Evolutionary conservation across 2,329 filamentous ascomycete genomes (phyloP), one percentile per base, ranked within the genome.

Genomic region (Nothomitra cinnamomea): DNA sequence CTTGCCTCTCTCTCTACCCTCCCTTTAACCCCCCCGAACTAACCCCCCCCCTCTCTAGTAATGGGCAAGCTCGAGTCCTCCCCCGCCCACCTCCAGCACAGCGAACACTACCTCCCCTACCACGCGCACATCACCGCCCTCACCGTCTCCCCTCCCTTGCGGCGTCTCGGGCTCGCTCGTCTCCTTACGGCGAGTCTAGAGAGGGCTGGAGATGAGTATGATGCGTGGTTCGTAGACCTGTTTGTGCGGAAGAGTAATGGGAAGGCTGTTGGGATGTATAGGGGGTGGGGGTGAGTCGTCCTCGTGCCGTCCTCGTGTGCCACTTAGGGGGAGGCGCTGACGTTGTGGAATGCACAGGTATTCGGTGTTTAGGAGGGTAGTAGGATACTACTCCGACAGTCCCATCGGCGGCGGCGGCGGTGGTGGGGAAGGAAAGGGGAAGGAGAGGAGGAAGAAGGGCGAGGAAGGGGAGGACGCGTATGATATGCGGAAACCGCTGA

Each of bases 81-180:
- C 53, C 83, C 85, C 15, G 74, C 85, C 45, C 80, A 81, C 53
- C 78, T 85, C 65, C 76, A 79, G 56, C 80, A 80, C 62, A 92
- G 87, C 51, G 76, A 83, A 62, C 88, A 95, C 70, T 94, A 94
- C 70, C 83, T 95, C n/a, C 90, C 90, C n/a, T 96, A 88, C 87
- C 92, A 98, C 70, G 90, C 88, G 19, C 92, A 98, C 69, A 94
- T 98, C 64, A 98, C 92, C 3, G 92, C 90, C 36, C 75, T 98
- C 52, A 96, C 92, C 0, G 87, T 98, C 19, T 83, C 90, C 0
- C 92, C 92, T 0, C 80, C 83, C 54, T 87, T 87, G 51, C 82
- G 92, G 25, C 79, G 92, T 43, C 76, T 92, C 15, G 90, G 92
- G 15, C 85, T 95, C 61, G 92, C 90, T 51, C 87, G 84, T 56